These are phyloP conservation scores for Celoporthe dispersa DNA, from an alignment of 2,329 filamentous ascomycete species.

Conservation along the genomic window DNA sequence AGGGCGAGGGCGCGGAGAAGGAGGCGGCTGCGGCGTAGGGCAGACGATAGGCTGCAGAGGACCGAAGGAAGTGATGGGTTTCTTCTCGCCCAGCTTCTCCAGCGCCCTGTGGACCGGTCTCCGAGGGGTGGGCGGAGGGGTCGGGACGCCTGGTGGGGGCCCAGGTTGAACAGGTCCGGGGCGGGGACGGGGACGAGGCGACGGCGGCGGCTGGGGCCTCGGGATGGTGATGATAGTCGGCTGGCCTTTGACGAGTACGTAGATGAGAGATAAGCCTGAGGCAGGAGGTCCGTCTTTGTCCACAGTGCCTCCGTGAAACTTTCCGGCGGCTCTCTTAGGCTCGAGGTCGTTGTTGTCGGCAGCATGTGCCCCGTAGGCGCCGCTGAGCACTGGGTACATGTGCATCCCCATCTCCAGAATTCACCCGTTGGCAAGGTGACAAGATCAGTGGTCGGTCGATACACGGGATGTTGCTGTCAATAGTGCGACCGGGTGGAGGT, in stretches of 20 bases:
- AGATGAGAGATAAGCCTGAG: background rate
- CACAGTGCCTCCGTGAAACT: background rate
- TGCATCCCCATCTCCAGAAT: slow-evolving; percentile 11
- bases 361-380: slow-evolving; percentile 1
- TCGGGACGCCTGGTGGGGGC: slow-evolving; percentile 12
- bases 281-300: background rate
- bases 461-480: background rate
- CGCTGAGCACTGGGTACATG: background rate
- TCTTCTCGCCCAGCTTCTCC: too few relatives aligned
- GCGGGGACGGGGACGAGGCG: slow-evolving; percentile 12
- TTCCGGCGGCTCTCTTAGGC: background rate
- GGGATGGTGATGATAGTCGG: slow-evolving; percentile 11
- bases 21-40: slow-evolving; percentile 24
- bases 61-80: background rate
- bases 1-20: slow-evolving; percentile 23
- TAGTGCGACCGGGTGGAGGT: too few relatives aligned
- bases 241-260: slow-evolving; percentile 3
- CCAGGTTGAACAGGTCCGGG: slow-evolving; percentile 9
- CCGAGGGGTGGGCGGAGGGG: slow-evolving; percentile 13
- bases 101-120: background rate
- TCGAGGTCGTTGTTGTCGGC: background rate
- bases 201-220: slow-evolving; percentile 8
- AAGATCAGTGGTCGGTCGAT: background rate
- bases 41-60: background rate
- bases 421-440: background rate